Evolutionary conservation across 345 rosid genomes (phyloP).

Genomic region (Populus euphratica): DNA sequence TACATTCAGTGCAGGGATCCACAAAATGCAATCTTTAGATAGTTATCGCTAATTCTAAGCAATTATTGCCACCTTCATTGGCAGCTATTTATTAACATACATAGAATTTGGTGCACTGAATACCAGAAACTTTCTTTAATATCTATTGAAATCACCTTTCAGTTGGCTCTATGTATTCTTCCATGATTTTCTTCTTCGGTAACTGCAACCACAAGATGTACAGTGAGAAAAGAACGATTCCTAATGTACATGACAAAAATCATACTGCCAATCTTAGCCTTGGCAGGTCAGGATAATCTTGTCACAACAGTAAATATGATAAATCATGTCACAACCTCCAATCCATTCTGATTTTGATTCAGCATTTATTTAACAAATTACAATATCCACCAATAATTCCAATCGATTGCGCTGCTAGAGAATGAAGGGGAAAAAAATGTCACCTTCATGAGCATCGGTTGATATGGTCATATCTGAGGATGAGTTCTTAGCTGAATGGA

Average conservation of each 20-base stretch:
- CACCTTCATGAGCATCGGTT: constrained; percentile 43
- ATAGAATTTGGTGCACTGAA: background rate
- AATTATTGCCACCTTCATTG: background rate
- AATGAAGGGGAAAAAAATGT: background rate
- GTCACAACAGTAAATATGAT: background rate
- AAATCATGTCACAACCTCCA: background rate
- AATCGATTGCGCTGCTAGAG: background rate
- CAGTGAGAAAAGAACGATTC: background rate
- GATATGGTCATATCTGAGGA: constrained; percentile 28
- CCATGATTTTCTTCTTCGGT: constrained; percentile 53
- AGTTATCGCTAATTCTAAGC: background rate
- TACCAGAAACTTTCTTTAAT: background rate
- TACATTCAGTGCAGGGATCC: background rate
- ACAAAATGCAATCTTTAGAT: background rate
- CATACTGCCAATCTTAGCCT: background rate
- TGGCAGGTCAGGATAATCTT: background rate
- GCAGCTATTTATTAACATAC: background rate
- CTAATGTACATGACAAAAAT: background rate
- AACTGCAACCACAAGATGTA: constrained; percentile 29
- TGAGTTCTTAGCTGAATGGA: constrained; percentile 34
- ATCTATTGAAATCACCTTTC: constrained; percentile 21
- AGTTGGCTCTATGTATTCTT: constrained; percentile 63
- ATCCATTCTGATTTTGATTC: background rate
- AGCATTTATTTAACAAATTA: too few relatives aligned
- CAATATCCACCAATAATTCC: background rate